Percentiles rank a stretch among this genome's conserved stretches.
phyloP scores from a whole-genome alignment of 2,329 filamentous ascomycete species.

The Arthrobotrys megalospora region DNA sequence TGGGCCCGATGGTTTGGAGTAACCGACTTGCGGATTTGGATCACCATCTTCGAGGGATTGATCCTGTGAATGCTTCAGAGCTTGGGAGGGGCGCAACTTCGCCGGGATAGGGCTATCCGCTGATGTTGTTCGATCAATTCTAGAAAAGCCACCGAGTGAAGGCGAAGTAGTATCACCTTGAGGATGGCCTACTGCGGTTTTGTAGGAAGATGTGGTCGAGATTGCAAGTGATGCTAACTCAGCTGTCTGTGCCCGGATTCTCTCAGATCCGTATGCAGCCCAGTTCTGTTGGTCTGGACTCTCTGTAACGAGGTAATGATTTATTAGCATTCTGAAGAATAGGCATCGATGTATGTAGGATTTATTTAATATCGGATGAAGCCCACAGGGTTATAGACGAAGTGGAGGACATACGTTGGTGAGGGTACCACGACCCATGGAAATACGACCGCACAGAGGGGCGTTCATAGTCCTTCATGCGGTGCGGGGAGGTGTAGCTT shows the following conservation, averaged over 20 bases:
- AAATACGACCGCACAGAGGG: constrained; percentile 55
- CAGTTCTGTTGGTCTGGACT: constrained; percentile 67
- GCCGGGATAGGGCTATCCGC: constrained; percentile 43
- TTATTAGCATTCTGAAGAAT: constrained; percentile 20
- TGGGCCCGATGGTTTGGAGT: constrained; percentile 48
- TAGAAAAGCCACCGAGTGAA: constrained; percentile 1
- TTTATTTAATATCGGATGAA: not conserved
- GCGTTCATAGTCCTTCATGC: constrained; percentile 53
- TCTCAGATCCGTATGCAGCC: constrained; percentile 79
- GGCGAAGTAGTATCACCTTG: constrained; percentile 41
- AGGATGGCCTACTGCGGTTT: constrained; percentile 64
- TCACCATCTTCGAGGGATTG: constrained; percentile 45
- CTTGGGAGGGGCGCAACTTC: constrained; percentile 41
- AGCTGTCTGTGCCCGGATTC: constrained; percentile 87
- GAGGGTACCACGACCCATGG: constrained; percentile 59
- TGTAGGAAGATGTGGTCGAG: constrained; percentile 72
- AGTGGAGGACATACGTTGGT: constrained; percentile 47
- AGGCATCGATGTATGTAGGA: not conserved
- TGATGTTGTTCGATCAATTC: constrained; percentile 27
- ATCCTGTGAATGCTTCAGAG: constrained; percentile 29
- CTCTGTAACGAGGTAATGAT: constrained; percentile 10
- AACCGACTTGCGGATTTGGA: constrained; percentile 18
- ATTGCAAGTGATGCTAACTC: constrained; percentile 88
- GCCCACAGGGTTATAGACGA: not conserved
- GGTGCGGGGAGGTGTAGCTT: constrained; percentile 49